Percentiles rank a stretch among this genome's conserved stretches.
Evolutionary conservation across 805 yeast species (phyloP).

Genomic region (Candida ipomoeae): DNA sequence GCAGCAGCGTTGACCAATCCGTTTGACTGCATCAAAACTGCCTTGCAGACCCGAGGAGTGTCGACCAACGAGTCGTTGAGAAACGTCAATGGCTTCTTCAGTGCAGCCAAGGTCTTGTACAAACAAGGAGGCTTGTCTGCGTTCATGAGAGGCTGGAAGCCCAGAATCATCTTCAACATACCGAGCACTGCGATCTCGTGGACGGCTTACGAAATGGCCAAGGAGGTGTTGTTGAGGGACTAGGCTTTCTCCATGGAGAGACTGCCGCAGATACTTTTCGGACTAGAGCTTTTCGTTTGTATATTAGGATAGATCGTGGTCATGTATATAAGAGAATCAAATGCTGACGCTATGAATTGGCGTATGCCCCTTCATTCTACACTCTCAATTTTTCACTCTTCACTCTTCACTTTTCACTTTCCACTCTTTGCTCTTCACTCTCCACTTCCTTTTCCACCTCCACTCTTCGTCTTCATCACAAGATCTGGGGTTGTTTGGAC

Average conservation of each 20-base stretch:
- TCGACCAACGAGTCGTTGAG: conserved; percentile 46
- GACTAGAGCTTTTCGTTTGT: conserved; percentile 1
- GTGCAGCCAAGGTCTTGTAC: conserved; percentile 69
- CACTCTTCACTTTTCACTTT: too few relatives aligned
- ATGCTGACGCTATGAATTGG: background rate
- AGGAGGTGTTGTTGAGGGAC: conserved; percentile 50
- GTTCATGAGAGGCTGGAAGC: conserved; percentile 80
- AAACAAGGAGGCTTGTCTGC: conserved; percentile 58
- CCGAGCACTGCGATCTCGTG: conserved; percentile 96
- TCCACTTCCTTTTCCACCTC: too few relatives aligned
- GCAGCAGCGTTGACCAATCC: conserved; percentile 97
- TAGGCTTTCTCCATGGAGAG: background rate
- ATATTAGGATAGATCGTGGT: conserved; percentile 2
- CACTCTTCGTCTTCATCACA: background rate
- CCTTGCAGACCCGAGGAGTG: conserved; percentile 76
- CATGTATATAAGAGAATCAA: conserved; percentile 3
- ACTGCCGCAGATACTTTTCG: background rate
- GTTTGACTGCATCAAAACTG: conserved; percentile 87
- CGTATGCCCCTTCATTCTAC: background rate
- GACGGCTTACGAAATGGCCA: conserved; percentile 98
- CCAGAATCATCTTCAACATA: conserved; percentile 87
- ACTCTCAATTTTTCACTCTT: too few relatives aligned
- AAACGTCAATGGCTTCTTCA: conserved; percentile 58
- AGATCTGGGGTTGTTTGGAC: conserved; percentile 21
- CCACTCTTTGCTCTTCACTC: too few relatives aligned